Percentiles rank a stretch among this genome's conserved stretches.
phyloP scores from a whole-genome alignment of 768 basidiomycete genomes.

The Rubroboletus pulcherrimus region DNA sequence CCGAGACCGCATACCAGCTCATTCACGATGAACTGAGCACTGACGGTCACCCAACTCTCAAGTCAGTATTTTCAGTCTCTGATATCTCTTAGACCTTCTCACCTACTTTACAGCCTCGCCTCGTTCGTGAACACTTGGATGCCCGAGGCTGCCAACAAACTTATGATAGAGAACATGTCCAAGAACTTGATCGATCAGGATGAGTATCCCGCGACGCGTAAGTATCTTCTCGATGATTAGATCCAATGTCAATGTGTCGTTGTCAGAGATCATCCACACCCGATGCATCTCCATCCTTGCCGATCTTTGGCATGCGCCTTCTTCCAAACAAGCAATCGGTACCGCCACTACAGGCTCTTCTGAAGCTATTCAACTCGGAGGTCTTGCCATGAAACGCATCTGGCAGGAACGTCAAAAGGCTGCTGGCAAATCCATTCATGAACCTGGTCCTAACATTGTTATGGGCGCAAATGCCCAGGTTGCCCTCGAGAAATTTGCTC shows the following conservation, averaged over 20 bases:
- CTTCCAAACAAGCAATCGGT: constrained; percentile 51
- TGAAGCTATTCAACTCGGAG: constrained; percentile 71
- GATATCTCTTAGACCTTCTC: background rate
- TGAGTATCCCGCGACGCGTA: constrained; percentile 61
- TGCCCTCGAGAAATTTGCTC: constrained; percentile 66
- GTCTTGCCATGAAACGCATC: constrained; percentile 65
- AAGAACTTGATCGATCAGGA: constrained; percentile 71
- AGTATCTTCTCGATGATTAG: background rate
- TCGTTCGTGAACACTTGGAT: constrained; percentile 70
- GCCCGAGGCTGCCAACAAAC: constrained; percentile 47
- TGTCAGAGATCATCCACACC: constrained; percentile 40
- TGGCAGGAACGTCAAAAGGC: constrained; percentile 69
- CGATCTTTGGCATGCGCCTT: constrained; percentile 64
- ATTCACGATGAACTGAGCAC: constrained; percentile 62
- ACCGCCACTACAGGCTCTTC: constrained; percentile 70
- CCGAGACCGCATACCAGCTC: constrained; percentile 51
- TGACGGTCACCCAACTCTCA: constrained; percentile 54
- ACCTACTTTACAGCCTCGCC: constrained; percentile 39
- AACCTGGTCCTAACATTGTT: constrained; percentile 62
- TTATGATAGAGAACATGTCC: constrained; percentile 61
- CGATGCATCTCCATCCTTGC: constrained; percentile 56
- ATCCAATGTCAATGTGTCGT: background rate
- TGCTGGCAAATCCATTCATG: constrained; percentile 60
- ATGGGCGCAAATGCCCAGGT: constrained; percentile 72
- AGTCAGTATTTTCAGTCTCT: constrained; percentile 23